Percentiles rank a stretch among this genome's conserved stretches.
phyloP scores from a whole-genome alignment of 1,284 basidiomycete species.

The Cutaneotrichosporon cyanovorans region DNA sequence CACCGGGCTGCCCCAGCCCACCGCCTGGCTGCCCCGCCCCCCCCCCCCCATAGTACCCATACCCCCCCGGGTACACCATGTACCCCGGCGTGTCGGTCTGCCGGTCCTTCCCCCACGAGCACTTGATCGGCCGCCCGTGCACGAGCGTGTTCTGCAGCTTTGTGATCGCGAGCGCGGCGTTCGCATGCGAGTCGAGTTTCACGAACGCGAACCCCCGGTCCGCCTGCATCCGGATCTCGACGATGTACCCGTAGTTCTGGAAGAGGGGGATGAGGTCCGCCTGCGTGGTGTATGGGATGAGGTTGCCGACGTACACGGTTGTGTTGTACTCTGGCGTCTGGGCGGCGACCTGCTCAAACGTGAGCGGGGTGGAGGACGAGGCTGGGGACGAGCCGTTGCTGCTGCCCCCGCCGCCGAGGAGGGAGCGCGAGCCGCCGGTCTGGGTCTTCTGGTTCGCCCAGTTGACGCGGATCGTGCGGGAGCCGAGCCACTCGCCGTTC shows the following conservation, averaged over 20 bases:
- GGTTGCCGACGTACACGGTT: slow-evolving; percentile 96
- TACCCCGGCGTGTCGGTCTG: slow-evolving; percentile 19
- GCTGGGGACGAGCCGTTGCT: background rate
- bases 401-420: slow-evolving; percentile 7
- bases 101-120: slow-evolving; percentile 96
- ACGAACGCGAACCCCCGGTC: slow-evolving; percentile 98
- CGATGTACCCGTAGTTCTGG: slow-evolving; percentile 86
- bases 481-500: slow-evolving; percentile 99
- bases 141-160: slow-evolving; percentile 91
- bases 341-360: slow-evolving; percentile 77
- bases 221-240: slow-evolving; percentile 96
- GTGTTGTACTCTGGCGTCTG: slow-evolving; percentile 87
- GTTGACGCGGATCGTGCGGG: slow-evolving; percentile 95
- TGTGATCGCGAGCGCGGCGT: slow-evolving; percentile 93
- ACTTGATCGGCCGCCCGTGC: slow-evolving; percentile 91
- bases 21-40: no score
- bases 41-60: background rate
- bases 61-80: slow-evolving; percentile 6
- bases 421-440: slow-evolving; percentile 50
- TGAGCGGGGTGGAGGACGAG: slow-evolving; percentile 55
- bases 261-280: slow-evolving; percentile 93
- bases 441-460: slow-evolving; percentile 98
- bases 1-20: no score
- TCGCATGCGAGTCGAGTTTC: slow-evolving; percentile 94
- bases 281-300: slow-evolving; percentile 90